A percentile compares a stretch with the other conserved stretches of the same genome.
Conservation (phyloP, 495 filamentous ascomycete species). For the Penicillium desertorum region DNA sequence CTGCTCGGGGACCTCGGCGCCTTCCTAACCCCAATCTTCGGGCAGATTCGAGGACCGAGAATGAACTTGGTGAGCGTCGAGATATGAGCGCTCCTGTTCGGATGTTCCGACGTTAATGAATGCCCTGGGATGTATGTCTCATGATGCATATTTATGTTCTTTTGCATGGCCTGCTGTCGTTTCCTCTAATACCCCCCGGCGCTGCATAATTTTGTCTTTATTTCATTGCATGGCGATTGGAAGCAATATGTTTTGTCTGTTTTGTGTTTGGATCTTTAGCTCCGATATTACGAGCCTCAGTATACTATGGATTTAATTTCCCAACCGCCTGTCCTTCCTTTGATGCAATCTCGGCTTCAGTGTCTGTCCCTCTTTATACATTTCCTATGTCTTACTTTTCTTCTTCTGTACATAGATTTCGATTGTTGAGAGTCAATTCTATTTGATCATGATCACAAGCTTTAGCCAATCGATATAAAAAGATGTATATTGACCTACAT, state of each 20-base stretch:
- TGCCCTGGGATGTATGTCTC: constrained; percentile 9
- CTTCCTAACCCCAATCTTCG: constrained; percentile 44
- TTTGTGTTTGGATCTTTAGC: constrained; percentile 8
- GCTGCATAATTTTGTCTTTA: constrained; percentile 25
- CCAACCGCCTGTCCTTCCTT: neutral
- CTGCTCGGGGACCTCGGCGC: constrained; percentile 33
- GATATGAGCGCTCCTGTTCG: constrained; percentile 45
- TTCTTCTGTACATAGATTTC: constrained; percentile 9
- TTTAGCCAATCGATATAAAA: neutral
- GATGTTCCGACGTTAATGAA: constrained; percentile 36
- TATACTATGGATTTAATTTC: constrained; percentile 6
- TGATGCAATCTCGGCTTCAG: constrained; percentile 3
- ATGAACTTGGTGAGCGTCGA: constrained; percentile 34
- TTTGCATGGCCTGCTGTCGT: constrained; percentile 20
- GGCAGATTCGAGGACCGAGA: constrained; percentile 30
- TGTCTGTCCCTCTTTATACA: neutral
- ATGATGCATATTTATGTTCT: constrained; percentile 20
- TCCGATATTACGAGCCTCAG: constrained; percentile 14
- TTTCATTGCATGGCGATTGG: constrained; percentile 19
- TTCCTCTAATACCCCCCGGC: constrained; percentile 30
- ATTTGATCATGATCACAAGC: too few species aligned
- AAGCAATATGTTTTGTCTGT: constrained; percentile 8
- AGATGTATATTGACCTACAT: constrained; percentile 6
- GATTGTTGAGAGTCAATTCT: neutral
- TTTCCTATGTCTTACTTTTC: constrained; percentile 10